Evolutionary conservation across 176 grass and related monocot species (phyloP).

Genomic region (Triticum aestivum): DNA sequence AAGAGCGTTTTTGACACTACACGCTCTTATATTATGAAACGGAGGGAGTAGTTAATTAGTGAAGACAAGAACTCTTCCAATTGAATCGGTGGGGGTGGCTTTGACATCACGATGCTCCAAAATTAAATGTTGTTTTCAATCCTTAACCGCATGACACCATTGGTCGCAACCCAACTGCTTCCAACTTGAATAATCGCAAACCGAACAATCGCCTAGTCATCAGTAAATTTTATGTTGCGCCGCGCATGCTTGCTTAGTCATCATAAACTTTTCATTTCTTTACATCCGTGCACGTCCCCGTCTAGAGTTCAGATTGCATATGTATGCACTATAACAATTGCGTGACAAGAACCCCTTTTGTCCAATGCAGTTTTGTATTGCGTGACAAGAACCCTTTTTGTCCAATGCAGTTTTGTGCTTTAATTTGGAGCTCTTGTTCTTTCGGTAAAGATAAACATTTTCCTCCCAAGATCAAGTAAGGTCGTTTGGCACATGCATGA

Average conservation of each 20-base stretch:
- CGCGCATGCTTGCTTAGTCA: slow-evolving; percentile 42
- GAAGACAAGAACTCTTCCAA: background rate
- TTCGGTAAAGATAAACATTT: slow-evolving; percentile 15
- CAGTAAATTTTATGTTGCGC: background rate
- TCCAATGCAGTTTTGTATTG: background rate
- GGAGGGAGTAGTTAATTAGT: background rate
- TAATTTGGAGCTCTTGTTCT: background rate
- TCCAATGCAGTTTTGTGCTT: background rate
- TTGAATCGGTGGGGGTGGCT: background rate
- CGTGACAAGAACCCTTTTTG: background rate
- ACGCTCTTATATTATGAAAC: too few species aligned
- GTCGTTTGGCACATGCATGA: background rate
- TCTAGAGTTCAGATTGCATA: background rate
- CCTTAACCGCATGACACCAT: background rate
- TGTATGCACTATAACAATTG: background rate
- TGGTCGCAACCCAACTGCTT: background rate
- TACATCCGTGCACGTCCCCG: background rate
- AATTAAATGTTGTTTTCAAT: slow-evolving; percentile 13
- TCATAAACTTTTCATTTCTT: background rate
- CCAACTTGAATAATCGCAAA: slow-evolving; percentile 11
- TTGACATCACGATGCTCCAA: background rate
- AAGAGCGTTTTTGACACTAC: too few species aligned
- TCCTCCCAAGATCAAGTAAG: background rate
- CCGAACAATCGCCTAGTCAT: background rate
- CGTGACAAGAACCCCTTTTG: background rate